Conservation (phyloP, 495 filamentous ascomycete genomes). For the Neurospora intermedia region DNA sequence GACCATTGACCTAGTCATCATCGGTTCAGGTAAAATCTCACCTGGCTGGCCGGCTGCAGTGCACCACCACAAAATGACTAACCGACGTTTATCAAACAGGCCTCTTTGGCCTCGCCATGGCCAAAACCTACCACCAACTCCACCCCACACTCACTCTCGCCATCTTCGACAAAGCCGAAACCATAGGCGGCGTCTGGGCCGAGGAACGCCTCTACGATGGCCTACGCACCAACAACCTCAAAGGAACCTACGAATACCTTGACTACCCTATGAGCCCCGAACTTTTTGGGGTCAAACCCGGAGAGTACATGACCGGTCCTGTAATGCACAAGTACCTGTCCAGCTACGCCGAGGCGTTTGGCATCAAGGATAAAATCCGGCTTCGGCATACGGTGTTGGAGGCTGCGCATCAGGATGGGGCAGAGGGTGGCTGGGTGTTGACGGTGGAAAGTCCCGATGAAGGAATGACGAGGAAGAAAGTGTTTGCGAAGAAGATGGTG, state of each 20-base stretch:
- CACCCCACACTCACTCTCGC: conserved; percentile 27
- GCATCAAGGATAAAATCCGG: conserved; percentile 42
- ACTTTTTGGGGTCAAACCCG: conserved; percentile 46
- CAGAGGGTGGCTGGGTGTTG: conserved; percentile 30
- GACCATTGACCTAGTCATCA: conserved; percentile 31
- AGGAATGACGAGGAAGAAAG: not conserved
- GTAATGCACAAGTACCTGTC: conserved; percentile 56
- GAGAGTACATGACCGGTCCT: conserved; percentile 58
- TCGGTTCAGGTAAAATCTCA: conserved; percentile 25
- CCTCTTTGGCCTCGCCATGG: conserved; percentile 30
- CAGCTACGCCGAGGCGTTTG: conserved; percentile 50
- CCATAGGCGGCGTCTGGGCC: conserved; percentile 62
- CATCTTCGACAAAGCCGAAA: conserved; percentile 27
- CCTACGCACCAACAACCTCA: conserved; percentile 48
- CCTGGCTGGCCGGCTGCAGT: too few relatives aligned
- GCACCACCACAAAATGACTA: too few relatives aligned
- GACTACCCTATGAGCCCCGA: conserved; percentile 61
- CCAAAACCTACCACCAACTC: conserved; percentile 31
- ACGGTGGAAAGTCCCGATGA: conserved; percentile 13
- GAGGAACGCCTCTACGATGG: conserved; percentile 53
- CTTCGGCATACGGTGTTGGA: conserved; percentile 41
- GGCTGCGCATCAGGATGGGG: conserved; percentile 34
- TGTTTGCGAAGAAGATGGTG: conserved; percentile 23
- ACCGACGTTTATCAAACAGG: conserved; percentile 15
- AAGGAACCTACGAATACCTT: conserved; percentile 60